Conservation (phyloP, 306 rosid species). For the Urtica urens region DNA sequence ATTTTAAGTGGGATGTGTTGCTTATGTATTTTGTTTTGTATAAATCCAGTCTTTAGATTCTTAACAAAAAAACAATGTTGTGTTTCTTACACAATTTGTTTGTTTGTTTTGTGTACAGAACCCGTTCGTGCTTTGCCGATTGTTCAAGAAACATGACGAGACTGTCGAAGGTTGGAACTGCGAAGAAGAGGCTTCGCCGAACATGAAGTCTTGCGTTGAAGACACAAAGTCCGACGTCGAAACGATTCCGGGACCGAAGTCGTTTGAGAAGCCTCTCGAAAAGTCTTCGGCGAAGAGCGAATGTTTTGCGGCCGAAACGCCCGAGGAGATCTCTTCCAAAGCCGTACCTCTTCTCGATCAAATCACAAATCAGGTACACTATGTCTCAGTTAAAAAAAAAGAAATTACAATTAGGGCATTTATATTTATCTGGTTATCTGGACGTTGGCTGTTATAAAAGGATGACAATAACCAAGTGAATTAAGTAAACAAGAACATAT, state of each 20-base stretch:
- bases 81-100: no score
- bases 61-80: no score
- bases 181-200: conserved; percentile 44
- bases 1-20: no score
- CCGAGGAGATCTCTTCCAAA: conserved; percentile 39
- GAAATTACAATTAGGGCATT: no score
- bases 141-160: conserved; percentile 71
- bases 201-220: conserved; percentile 37
- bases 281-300: conserved; percentile 13
- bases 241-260: conserved; percentile 31
- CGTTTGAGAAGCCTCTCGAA: conserved; percentile 29
- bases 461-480: no score
- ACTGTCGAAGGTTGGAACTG: conserved; percentile 38
- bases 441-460: no score
- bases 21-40: no score
- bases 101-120: conserved; percentile 48
- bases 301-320: conserved; percentile 13
- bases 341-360: conserved; percentile 21
- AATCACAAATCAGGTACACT: no score
- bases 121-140: conserved; percentile 76
- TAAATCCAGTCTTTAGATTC: no score
- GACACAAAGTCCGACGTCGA: conserved; percentile 37
- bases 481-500: no score
- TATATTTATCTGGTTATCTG: no score
- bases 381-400: no score